Percentiles rank a stretch among this genome's conserved stretches.
Conservation (phyloP, 306 rosid species). For the Glycine tomentella region DNA sequence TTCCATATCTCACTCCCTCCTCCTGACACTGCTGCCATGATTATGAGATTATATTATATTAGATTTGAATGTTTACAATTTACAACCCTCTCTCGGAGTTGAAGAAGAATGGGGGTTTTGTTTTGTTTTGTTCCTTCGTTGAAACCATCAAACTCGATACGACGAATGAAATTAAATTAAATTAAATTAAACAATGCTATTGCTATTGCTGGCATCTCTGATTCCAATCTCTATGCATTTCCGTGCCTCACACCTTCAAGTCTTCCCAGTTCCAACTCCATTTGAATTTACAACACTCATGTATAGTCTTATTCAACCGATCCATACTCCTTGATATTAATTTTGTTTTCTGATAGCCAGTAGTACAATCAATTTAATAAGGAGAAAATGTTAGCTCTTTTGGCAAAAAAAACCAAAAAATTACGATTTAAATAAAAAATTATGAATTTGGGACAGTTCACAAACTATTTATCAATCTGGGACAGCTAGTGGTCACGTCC, state of each 20-base stretch:
- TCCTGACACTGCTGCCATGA: conserved; percentile 47
- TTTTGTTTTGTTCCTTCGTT: neutral
- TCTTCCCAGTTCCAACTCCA: neutral
- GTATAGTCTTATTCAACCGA: no score
- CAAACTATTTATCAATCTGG: no score
- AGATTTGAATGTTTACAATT: neutral
- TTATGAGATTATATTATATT: neutral
- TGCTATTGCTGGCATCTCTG: neutral
- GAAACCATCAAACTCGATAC: neutral
- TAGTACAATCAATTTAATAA: no score
- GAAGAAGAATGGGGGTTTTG: neutral
- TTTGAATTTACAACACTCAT: neutral
- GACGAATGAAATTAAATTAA: neutral
- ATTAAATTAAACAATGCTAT: no score
- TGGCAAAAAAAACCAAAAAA: no score
- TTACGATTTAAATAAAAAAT: no score
- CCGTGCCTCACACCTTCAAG: neutral
- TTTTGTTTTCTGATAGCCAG: no score
- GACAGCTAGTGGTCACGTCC: no score
- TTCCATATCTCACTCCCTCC: conserved; percentile 58
- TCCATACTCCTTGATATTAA: no score
- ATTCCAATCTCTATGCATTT: neutral
- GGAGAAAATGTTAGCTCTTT: no score
- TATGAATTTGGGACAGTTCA: no score
- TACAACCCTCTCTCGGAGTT: neutral